Evolutionary conservation across 192 early-diverging fungal genomes (phyloP).

Genomic region (Physocladia obscura): DNA sequence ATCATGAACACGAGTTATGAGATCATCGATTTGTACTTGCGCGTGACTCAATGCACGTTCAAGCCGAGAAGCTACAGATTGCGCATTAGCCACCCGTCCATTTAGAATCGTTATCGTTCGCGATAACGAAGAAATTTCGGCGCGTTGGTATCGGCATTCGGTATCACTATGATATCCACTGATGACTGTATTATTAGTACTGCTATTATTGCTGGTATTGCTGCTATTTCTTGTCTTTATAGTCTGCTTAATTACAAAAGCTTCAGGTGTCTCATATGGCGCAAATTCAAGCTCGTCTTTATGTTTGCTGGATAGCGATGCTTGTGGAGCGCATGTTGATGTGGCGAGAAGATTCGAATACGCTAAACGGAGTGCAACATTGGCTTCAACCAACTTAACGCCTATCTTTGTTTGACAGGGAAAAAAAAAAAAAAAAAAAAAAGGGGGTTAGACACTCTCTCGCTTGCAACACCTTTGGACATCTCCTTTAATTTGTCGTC

Average conservation of each 20-base stretch:
- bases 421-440: conserved; percentile 12
- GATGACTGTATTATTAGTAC: neutral
- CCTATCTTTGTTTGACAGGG: too few relatives aligned
- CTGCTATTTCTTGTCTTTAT: neutral
- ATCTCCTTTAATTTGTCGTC: too few relatives aligned
- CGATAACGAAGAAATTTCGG: neutral
- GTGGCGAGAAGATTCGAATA: too few relatives aligned
- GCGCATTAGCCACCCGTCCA: too few relatives aligned
- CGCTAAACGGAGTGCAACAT: too few relatives aligned
- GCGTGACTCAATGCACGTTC: neutral
- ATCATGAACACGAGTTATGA: neutral
- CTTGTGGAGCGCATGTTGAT: too few relatives aligned
- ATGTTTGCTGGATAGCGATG: too few relatives aligned
- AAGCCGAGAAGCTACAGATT: neutral
- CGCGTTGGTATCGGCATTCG: neutral
- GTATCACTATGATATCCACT: neutral
- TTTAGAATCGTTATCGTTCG: neutral
- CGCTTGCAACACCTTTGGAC: too few relatives aligned
- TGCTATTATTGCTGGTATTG: neutral
- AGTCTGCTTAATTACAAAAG: neutral
- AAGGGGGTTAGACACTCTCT: too few relatives aligned
- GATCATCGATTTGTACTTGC: neutral
- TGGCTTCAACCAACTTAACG: too few relatives aligned
- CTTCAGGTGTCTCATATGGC: too few relatives aligned
- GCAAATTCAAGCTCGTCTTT: too few relatives aligned